Base-by-base conservation (phyloP, 2,329 filamentous ascomycete genomes). In the Colletotrichum chrysophilum region DNA sequence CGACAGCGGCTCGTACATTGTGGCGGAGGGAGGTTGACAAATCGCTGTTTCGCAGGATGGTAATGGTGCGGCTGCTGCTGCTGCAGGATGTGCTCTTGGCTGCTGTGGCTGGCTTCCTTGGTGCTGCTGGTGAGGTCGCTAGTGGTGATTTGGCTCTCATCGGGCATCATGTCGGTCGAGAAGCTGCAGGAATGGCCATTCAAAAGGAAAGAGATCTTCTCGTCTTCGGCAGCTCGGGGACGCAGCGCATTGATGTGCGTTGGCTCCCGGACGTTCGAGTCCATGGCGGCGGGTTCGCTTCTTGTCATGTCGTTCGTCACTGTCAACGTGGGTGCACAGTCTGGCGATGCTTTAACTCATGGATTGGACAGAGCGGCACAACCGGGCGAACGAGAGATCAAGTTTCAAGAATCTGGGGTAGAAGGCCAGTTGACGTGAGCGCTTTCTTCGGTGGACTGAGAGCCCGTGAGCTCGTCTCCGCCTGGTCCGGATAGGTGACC, bases 101-200 rank as follows among this genome's bases (percentile, higher is more conserved):
- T 13, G 43, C 16, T 36, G 66, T 32, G 30, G 38, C 34, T 36
- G 60, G 61, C 48, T 24, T 68, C 16, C 36, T 73, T 73, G 73
- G 58, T 62, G 18, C 56, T 52, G 67, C 28, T 28, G 28, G 18
- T n/a, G 36, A 58, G 68, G 48, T 24, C 18, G 34, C 56, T n/a
- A 38, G 21, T 71, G 66, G 9, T 66, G 48, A 55, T 48, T 61
- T 76, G 74, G 24, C 56, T 69, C 64, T 61, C 64, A 14, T 65
- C 70, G 70, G 74, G 70, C 74, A 76, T 76, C 56, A 66, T 69
- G 64, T 76, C 70, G 64, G 64, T 76, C 65, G 48, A 76, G 58
- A 48, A 76, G 74, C 74, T 76, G 74, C 74, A 76, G 74, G 74
- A 64, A 61, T n/a, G 34, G 64, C 60, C 70, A 24, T 76, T 76